Evolutionary conservation across 1,139 yeast species (phyloP).

Genomic region (Geotrichum aggregatum): DNA sequence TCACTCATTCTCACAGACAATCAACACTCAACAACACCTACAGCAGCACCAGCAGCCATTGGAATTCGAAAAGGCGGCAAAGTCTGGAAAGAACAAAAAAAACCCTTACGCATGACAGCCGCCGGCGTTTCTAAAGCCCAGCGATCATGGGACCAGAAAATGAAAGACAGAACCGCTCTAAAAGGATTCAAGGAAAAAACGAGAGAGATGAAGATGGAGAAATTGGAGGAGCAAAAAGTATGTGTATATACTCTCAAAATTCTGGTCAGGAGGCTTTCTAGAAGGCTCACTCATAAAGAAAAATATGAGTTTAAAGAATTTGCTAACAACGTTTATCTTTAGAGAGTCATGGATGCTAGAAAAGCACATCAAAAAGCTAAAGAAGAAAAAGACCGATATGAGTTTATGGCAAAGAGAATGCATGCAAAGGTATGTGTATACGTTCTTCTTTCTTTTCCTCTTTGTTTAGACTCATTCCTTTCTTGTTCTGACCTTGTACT

Average conservation of each 20-base stretch:
- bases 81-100: constrained; percentile 39
- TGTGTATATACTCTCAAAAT: background rate
- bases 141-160: constrained; percentile 37
- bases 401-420: constrained; percentile 40
- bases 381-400: constrained; percentile 44
- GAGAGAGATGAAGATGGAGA: constrained; percentile 40
- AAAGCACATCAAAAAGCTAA: constrained; percentile 40
- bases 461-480: no score
- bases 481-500: no score
- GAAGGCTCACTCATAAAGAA: background rate
- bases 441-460: no score
- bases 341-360: constrained; percentile 31
- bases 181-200: constrained; percentile 37
- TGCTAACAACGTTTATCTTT: background rate
- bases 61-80: constrained; percentile 28
- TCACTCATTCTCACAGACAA: no score
- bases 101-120: constrained; percentile 33
- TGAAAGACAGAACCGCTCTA: constrained; percentile 32
- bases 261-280: background rate
- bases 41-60: background rate
- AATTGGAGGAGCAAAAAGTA: constrained; percentile 34
- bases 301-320: background rate
- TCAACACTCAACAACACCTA: no score
- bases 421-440: constrained; percentile 39
- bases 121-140: constrained; percentile 29